Base-by-base conservation (phyloP, 192 early-diverging fungal genomes). In the Phycomyces blakesleeanus region DNA sequence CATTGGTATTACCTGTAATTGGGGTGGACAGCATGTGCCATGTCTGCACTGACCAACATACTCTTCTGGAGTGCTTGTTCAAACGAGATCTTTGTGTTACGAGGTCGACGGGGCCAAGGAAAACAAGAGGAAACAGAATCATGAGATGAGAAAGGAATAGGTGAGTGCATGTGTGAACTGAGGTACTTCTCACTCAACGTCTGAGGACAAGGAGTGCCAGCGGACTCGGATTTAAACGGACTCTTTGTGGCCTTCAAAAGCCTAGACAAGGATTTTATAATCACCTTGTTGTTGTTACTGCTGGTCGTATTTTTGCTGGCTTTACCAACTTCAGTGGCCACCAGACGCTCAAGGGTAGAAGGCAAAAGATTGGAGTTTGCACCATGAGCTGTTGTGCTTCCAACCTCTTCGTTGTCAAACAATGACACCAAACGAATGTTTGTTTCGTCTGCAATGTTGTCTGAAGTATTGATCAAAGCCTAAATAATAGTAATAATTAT, bases 401-500 rank as follows among this genome's bases (percentile, higher is more conserved):
- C 97, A 27, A 99, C 85, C 70, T 99, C 97, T 75, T 99, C 97
- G 79, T 99, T 98, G 74, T 99, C 97, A 70, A 99, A 99, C 44
- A 98, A 81, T 12, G 89, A 79, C 39, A 96, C 80, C 37, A 99
- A 76, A 47, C 96, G 88, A 69, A 97, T 85, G 52, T 88, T 82
- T 41, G 83, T 62, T 57, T 93, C 91, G 37, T 82, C 69, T 16
- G 68, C 76, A 40, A 92, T 40, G 25, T 73, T 67, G 15, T 76
- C 70, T 53, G 77, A 82, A 27, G 83, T 79, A 62, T 87, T 77
- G 57, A 91, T 73, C 14, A 70, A 44, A 12, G 61, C 44, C 68
- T 70, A 59, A 15, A 12, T 18, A n/a, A 49, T 1, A 37, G 21
- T 22, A 6, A 51, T 51, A 29, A 40, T 5, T 18, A 44, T 51